Evolutionary conservation across 2,329 filamentous ascomycete species (phyloP).

Genomic region (Simplicillium aogashimaense): DNA sequence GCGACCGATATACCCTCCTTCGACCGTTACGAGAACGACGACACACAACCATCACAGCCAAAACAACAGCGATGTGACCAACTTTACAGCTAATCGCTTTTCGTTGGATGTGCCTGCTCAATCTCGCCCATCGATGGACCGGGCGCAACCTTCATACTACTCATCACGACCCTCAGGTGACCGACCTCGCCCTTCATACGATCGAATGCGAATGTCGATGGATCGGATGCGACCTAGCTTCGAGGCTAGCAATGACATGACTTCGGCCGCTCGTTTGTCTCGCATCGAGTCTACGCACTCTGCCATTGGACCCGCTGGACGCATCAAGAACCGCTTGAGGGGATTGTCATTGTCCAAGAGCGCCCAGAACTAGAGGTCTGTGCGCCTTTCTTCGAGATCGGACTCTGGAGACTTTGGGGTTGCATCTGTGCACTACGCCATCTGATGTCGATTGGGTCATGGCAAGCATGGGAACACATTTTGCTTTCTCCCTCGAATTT

Average conservation of each 20-base stretch:
- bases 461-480: no score
- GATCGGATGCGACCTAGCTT: conserved; percentile 77
- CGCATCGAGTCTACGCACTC: conserved; percentile 70
- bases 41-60: conserved; percentile 70
- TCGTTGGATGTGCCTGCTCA: conserved; percentile 42
- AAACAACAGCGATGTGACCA: conserved; percentile 89
- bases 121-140: conserved; percentile 49
- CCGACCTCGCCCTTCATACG: conserved; percentile 72
- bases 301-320: conserved; percentile 12
- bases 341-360: conserved; percentile 32
- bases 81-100: conserved; percentile 62
- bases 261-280: conserved; percentile 74
- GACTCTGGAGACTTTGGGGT: conserved; percentile 8
- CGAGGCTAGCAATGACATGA: conserved; percentile 84
- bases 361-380: conserved; percentile 24
- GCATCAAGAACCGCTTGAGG: conserved; percentile 27
- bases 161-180: conserved; percentile 64
- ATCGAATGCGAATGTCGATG: conserved; percentile 78
- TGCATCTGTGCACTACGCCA: conserved; percentile 19
- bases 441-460: conserved; percentile 11
- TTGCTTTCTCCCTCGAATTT: no score
- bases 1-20: conserved; percentile 88
- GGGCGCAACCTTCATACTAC: conserved; percentile 76
- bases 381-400: conserved; percentile 8
- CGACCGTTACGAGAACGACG: conserved; percentile 68